A percentile compares a stretch with the other conserved stretches of the same genome.
Evolutionary conservation across 2,329 filamentous ascomycete species (phyloP).

Genomic region (Claviceps lovelessii): DNA sequence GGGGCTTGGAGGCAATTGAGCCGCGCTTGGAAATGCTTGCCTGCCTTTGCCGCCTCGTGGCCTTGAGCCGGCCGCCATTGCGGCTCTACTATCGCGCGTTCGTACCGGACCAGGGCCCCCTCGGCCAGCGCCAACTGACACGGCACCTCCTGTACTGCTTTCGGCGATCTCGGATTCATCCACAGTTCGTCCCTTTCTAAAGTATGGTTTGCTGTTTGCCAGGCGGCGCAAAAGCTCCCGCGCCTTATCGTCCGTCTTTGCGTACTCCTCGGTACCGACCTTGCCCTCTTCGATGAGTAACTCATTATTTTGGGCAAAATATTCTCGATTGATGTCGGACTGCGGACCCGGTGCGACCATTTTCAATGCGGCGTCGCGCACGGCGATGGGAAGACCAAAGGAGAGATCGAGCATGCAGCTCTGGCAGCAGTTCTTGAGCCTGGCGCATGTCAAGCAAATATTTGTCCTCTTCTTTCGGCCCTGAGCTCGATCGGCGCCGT

Average conservation of each 20-base stretch:
- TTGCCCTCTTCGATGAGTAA: constrained; percentile 86
- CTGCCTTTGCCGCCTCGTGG: constrained; percentile 29
- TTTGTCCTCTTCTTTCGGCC: constrained; percentile 85
- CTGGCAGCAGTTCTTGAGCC: constrained; percentile 97
- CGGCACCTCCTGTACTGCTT: constrained; percentile 29
- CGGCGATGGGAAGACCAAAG: constrained; percentile 86
- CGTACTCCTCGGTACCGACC: constrained; percentile 75
- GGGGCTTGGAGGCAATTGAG: constrained; percentile 63
- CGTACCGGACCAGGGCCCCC: constrained; percentile 65
- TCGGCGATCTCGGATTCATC: constrained; percentile 36
- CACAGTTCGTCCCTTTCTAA: constrained; percentile 69
- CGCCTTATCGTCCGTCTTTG: constrained; percentile 94
- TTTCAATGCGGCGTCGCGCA: constrained; percentile 90
- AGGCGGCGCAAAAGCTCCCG: constrained; percentile 71
- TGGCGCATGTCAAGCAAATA: constrained; percentile 91
- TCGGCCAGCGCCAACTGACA: constrained; percentile 38
- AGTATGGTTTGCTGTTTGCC: constrained; percentile 88
- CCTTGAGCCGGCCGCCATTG: constrained; percentile 33
- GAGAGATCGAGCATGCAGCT: constrained; percentile 97
- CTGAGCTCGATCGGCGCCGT: constrained; percentile 66
- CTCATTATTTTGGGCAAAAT: constrained; percentile 95
- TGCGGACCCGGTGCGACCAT: constrained; percentile 91
- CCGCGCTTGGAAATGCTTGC: constrained; percentile 52
- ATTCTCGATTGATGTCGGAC: constrained; percentile 89
- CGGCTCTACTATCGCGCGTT: constrained; percentile 50